Conservation (phyloP, 1,284 basidiomycete genomes). For the Microbotryum scabiosae region DNA sequence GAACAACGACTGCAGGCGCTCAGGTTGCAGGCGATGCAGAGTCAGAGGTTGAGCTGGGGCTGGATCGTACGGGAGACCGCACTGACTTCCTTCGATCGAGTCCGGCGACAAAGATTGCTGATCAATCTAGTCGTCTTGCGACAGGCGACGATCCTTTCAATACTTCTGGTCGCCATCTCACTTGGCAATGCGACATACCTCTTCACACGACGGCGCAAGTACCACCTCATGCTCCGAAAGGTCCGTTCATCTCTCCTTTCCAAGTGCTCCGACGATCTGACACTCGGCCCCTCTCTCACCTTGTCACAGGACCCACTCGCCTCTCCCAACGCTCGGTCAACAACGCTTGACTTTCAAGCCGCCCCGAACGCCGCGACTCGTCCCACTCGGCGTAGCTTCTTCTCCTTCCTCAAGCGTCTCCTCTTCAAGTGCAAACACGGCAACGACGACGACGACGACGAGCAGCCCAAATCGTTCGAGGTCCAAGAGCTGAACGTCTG, state of each 20-base stretch:
- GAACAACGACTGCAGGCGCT: slow-evolving; percentile 23
- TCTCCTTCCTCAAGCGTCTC: not conserved
- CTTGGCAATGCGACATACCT: slow-evolving; percentile 36
- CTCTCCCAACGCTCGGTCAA: slow-evolving; percentile 25
- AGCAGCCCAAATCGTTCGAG: slow-evolving; percentile 14
- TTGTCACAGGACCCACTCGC: slow-evolving; percentile 27
- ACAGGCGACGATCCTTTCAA: slow-evolving; percentile 52
- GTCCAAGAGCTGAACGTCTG: slow-evolving; percentile 31
- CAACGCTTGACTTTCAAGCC: slow-evolving; percentile 18
- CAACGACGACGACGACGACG: not conserved
- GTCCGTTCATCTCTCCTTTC: slow-evolving; percentile 31
- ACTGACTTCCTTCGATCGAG: not conserved
- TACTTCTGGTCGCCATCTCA: slow-evolving; percentile 34
- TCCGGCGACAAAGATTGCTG: not conserved
- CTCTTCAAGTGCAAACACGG: not conserved
- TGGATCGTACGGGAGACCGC: not conserved
- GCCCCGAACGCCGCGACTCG: slow-evolving; percentile 1
- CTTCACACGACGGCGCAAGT: slow-evolving; percentile 36
- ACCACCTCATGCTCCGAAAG: slow-evolving; percentile 36
- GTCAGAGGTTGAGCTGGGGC: not conserved
- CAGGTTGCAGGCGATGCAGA: not conserved
- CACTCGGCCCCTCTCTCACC: no score
- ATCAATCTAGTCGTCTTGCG: slow-evolving; percentile 39
- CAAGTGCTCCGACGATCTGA: no score
- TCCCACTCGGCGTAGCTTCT: not conserved